A percentile compares a stretch with the other conserved stretches of the same genome.
Evolutionary conservation across 2,329 filamentous ascomycete species (phyloP).

Genomic region (Nemania diffusa): DNA sequence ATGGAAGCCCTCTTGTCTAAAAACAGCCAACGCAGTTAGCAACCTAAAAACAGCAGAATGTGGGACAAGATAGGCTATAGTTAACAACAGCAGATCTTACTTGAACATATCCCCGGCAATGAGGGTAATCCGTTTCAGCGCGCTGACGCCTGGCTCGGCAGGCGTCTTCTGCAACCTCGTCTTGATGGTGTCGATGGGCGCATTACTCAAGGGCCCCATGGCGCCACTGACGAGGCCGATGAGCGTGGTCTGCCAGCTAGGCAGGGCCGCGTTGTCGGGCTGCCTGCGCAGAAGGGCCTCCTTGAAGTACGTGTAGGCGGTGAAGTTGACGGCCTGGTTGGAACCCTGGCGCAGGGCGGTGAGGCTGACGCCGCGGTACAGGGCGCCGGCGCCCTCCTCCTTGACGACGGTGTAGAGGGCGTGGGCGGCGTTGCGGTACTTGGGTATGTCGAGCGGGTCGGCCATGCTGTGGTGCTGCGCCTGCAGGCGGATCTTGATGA

Average conservation of each 20-base stretch:
- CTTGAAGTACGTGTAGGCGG: conserved; percentile 95
- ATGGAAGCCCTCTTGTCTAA: conserved; percentile 88
- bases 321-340: conserved; percentile 99
- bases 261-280: conserved; percentile 62
- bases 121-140: conserved; percentile 77
- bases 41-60: background rate
- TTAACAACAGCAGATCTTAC: conserved; percentile 54
- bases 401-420: conserved; percentile 86
- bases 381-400: conserved; percentile 87
- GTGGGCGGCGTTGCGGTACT: conserved; percentile 94
- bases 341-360: conserved; percentile 94
- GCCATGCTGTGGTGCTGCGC: conserved; percentile 98
- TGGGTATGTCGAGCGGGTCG: conserved; percentile 93
- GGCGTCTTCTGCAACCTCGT: conserved; percentile 92
- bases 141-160: conserved; percentile 81
- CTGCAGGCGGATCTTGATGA: conserved; percentile 98
- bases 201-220: conserved; percentile 95
- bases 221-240: conserved; percentile 93
- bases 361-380: conserved; percentile 93
- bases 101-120: conserved; percentile 90
- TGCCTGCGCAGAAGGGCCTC: conserved; percentile 77
- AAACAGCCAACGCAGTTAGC: conserved; percentile 33
- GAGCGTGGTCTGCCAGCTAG: conserved; percentile 87
- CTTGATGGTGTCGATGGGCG: conserved; percentile 99
- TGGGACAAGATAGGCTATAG: background rate